Base-by-base conservation (phyloP, 805 yeast species). In the Candida caryicola region DNA sequence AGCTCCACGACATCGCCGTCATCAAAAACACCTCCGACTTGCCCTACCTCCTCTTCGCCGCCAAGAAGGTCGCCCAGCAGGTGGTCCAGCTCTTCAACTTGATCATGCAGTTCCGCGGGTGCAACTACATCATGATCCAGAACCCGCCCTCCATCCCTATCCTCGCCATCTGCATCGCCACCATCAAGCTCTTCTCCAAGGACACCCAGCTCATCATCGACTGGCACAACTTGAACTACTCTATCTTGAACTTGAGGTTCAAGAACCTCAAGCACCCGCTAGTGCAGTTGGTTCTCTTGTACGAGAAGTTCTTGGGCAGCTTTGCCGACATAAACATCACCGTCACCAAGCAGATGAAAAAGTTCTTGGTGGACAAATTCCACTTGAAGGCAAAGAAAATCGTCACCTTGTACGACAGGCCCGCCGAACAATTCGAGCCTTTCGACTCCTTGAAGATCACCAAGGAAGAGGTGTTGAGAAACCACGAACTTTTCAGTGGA, bases 131-230 rank as follows among this genome's bases (percentile, higher is more conserved):
- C 5, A 51, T 91, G 57, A 73, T 93, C 19, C 95, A 85, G 64
- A 93, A 91, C 59, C 99, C 99, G 0, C 99, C 99, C 0, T 77
- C 87, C 3, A 71, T 93, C 33, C 99, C 99, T 0, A 68, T 88
- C 2, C 61, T 93, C 12, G 75, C 85, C 0, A 65, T 90, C 2
- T 71, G 79, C 0, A 73, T 83, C 2, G 16, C 81, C 1, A 79
- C 76, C 54, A 74, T 76, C 40, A 59, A 65, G 31, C 25, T 77
- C 13, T 60, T 69, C 42, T 60, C 78, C 30, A 73, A 77, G 9
- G 71, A 79, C 2, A 69, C 90, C 4, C 72, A 74, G 52, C 60
- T 91, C 17, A 73, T 93, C 15, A 77, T 93, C 34, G 99, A 93
- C 62, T 93, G 99, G 99, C 99, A 93, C 61, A 93, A 93, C 60